Base-by-base conservation (phyloP, 2,329 filamentous ascomycete species). In the Fusarium hainanense region DNA sequence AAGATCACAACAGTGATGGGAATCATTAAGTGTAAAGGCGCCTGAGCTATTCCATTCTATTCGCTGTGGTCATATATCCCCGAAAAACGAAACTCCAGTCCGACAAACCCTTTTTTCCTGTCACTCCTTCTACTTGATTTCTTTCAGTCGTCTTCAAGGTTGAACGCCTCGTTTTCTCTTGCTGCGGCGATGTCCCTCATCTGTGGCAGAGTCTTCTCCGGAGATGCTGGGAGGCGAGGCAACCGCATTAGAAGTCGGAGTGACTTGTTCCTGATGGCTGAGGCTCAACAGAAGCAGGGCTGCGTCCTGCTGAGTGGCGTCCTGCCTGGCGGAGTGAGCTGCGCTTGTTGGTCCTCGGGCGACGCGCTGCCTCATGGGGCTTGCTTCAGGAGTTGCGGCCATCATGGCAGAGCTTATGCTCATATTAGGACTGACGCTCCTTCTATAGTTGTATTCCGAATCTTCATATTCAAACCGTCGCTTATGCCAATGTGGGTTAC, bases 231-330 rank as follows among this genome's bases (percentile, higher is more conserved):
- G n/a, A 10, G 60, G 40, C 20, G 44, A 49, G 18, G 23, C 42
- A 18, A 28, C 12, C 3, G 23, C 46, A n/a, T 30, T 52, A 12
- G 61, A 30, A 28, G 41, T 14, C 14, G 54, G 55, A 25, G 40
- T 21, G 5, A 37, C 44, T 20, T 65, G 66, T 7, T 66, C 60
- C 6, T 51, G 67, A 47, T 61, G 71, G 21, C 61, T 66, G 27
- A 73, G 63, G 32, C 64, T 71, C 30, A 75, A 61, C 7, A 75
- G 67, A n/a, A 74, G 64, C 34, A 75, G 58, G 14, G 72, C 73
- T 10, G 74, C 72, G 23, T 70, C 60, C 44, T 72, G 63, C 44
- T 73, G 59, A 18, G 72, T 71, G 14, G 74, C 71, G 20, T 70
- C 60, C 37, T 72, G 63, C 44, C 71, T 66, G 9, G 63, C 62